Conservation (phyloP, 345 rosid species). For the Cardamine occulta region DNA sequence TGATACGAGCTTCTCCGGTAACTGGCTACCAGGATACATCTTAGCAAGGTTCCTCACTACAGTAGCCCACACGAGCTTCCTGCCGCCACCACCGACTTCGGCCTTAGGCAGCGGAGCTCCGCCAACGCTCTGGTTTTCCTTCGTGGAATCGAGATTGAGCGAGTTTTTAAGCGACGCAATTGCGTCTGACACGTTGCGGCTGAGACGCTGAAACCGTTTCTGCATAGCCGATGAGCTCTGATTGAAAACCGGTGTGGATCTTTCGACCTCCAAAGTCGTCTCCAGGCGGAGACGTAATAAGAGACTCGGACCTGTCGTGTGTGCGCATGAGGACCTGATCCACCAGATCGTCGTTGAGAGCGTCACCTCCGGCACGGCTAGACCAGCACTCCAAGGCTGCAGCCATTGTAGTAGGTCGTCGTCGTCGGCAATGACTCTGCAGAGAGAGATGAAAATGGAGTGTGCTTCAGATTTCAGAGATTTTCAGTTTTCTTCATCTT, state of each 20-base stretch:
- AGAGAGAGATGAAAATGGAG: slow-evolving; percentile 7
- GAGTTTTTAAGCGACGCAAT: slow-evolving; percentile 88
- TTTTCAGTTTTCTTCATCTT: slow-evolving; percentile 32
- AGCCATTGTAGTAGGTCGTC: slow-evolving; percentile 55
- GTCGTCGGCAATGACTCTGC: background rate
- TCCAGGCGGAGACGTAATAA: slow-evolving; percentile 29
- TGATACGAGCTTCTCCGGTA: slow-evolving; percentile 94
- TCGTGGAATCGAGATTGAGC: slow-evolving; percentile 74
- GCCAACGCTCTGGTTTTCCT: slow-evolving; percentile 38
- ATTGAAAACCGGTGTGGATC: slow-evolving; percentile 38
- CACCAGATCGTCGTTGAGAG: slow-evolving; percentile 82
- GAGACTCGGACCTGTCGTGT: slow-evolving; percentile 72
- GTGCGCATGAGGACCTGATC: slow-evolving; percentile 95
- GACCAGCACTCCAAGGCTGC: slow-evolving; percentile 99
- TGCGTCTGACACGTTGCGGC: slow-evolving; percentile 87
- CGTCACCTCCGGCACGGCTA: slow-evolving; percentile 59
- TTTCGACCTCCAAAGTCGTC: slow-evolving; percentile 20
- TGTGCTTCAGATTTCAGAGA: slow-evolving; percentile 37
- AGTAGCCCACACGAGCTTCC: slow-evolving; percentile 85
- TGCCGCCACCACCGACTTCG: slow-evolving; percentile 51
- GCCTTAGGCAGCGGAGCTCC: slow-evolving; percentile 42
- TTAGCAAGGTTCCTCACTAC: slow-evolving; percentile 89
- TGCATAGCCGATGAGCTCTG: slow-evolving; percentile 64
- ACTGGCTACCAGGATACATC: slow-evolving; percentile 90
- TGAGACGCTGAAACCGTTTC: slow-evolving; percentile 77